A percentile compares a stretch with the other conserved stretches of the same genome.
Evolutionary conservation across 257 asterid species (phyloP).

Genomic region (Hygrophila difformis): DNA sequence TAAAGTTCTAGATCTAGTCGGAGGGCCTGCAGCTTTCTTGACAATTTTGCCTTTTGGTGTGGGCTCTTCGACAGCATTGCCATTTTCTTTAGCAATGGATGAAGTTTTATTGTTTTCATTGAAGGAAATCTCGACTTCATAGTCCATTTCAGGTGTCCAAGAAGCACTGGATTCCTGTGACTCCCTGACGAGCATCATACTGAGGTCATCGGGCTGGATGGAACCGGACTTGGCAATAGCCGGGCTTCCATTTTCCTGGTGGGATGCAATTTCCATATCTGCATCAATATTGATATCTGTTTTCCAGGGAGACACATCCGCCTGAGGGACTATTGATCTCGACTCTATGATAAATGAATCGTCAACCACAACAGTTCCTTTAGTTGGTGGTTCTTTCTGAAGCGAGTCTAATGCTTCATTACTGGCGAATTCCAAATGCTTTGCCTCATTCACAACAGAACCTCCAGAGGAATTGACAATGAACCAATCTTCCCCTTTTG

Average conservation of each 20-base stretch:
- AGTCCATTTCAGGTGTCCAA: slow-evolving; percentile 73
- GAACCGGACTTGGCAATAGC: slow-evolving; percentile 16
- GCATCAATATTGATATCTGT: slow-evolving; percentile 53
- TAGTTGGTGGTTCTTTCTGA: slow-evolving; percentile 25
- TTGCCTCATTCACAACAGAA: slow-evolving; percentile 19
- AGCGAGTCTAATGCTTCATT: slow-evolving; percentile 18
- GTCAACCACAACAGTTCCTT: slow-evolving; percentile 35
- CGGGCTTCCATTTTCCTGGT: slow-evolving; percentile 23
- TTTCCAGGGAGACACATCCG: slow-evolving; percentile 48
- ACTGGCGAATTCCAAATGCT: slow-evolving; percentile 22
- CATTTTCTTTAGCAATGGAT: slow-evolving; percentile 25
- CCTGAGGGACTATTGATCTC: slow-evolving; percentile 25
- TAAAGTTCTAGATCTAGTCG: slow-evolving; percentile 21
- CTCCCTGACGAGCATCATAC: slow-evolving; percentile 56
- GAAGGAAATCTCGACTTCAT: slow-evolving; percentile 41
- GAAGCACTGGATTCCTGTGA: slow-evolving; percentile 43
- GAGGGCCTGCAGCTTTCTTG: slow-evolving; percentile 26
- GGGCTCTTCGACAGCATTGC: slow-evolving; percentile 24
- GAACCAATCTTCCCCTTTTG: slow-evolving; percentile 57
- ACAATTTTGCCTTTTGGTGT: slow-evolving; percentile 31
- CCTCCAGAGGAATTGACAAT: slow-evolving; percentile 33
- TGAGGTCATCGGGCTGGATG: slow-evolving; percentile 66
- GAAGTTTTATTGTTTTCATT: slow-evolving; percentile 35
- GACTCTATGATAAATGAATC: slow-evolving; percentile 76
- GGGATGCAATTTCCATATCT: slow-evolving; percentile 25